Conservation (phyloP, 768 basidiomycete species). For the Suillus tomentosus region DNA sequence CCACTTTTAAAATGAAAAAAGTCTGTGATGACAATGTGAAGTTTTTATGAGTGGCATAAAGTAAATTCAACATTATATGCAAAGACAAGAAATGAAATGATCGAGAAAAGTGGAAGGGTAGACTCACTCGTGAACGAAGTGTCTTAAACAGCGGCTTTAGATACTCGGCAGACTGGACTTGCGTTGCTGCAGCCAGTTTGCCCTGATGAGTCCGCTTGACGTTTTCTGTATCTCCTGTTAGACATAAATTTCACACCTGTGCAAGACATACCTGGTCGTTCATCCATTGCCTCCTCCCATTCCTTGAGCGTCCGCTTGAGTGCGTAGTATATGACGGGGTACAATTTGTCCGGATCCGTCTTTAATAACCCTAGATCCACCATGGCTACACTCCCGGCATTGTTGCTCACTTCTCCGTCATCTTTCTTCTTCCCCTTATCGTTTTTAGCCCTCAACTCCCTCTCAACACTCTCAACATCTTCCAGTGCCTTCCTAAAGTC, state of each 20-base stretch:
- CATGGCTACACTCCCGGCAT: constrained; percentile 43
- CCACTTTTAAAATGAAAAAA: not conserved
- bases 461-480: constrained; percentile 81
- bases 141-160: constrained; percentile 95
- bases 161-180: constrained; percentile 94
- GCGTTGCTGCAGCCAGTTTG: constrained; percentile 91
- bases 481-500: constrained; percentile 92
- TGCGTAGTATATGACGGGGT: constrained; percentile 96
- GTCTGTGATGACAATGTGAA: not conserved
- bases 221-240: constrained; percentile 51
- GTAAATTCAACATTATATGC: constrained; percentile 2
- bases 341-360: constrained; percentile 91
- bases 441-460: constrained; percentile 60
- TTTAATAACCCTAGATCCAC: constrained; percentile 84
- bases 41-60: not conserved
- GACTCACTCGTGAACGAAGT: constrained; percentile 82
- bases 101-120: not conserved
- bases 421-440: constrained; percentile 66
- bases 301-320: constrained; percentile 91
- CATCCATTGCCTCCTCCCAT: constrained; percentile 95
- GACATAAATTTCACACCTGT: not conserved
- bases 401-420: constrained; percentile 47
- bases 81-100: constrained; percentile 2
- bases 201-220: constrained; percentile 90
- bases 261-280: constrained; percentile 72